phyloP scores from a whole-genome alignment of 2,329 filamentous ascomycete species.

The Phyllosticta citribraziliensis region DNA sequence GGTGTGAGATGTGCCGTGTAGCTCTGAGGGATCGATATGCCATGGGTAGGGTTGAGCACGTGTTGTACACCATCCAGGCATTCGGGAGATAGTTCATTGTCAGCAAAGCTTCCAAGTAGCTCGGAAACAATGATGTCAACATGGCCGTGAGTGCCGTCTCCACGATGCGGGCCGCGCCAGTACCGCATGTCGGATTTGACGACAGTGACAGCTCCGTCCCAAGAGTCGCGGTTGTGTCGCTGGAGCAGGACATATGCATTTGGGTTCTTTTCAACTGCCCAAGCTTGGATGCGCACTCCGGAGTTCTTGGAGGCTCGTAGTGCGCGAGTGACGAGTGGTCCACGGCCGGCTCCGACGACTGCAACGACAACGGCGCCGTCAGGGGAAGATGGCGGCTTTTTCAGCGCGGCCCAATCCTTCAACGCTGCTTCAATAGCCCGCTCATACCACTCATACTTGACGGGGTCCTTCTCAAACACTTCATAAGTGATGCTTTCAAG shows the following conservation, averaged over 20 bases:
- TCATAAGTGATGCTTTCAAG: conserved; percentile 96
- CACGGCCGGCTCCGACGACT: conserved; percentile 86
- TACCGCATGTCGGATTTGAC: conserved; percentile 96
- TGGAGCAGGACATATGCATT: conserved; percentile 93
- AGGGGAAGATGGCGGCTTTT: conserved; percentile 63
- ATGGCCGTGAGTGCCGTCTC: conserved; percentile 47
- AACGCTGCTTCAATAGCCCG: conserved; percentile 72
- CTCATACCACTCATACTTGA: conserved; percentile 97
- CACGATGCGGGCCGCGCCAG: conserved; percentile 71
- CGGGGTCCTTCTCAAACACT: conserved; percentile 94
- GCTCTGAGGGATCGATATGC: conserved; percentile 85
- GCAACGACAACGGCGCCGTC: conserved; percentile 71
- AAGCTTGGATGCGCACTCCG: conserved; percentile 71
- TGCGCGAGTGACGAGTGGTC: conserved; percentile 81
- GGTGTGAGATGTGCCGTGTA: conserved; percentile 95
- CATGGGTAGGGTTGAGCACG: conserved; percentile 67
- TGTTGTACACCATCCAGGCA: conserved; percentile 93
- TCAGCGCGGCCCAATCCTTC: conserved; percentile 62
- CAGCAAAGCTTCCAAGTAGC: conserved; percentile 86
- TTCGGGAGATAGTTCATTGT: conserved; percentile 94
- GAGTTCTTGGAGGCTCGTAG: conserved; percentile 68
- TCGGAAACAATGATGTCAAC: conserved; percentile 94
- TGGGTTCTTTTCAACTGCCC: conserved; percentile 95
- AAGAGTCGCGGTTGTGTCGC: conserved; percentile 69
- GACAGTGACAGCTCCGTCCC: conserved; percentile 71